Percentiles rank a stretch among this genome's conserved stretches.
phyloP scores from a whole-genome alignment of 306 rosid species.

The Malus sieversii region DNA sequence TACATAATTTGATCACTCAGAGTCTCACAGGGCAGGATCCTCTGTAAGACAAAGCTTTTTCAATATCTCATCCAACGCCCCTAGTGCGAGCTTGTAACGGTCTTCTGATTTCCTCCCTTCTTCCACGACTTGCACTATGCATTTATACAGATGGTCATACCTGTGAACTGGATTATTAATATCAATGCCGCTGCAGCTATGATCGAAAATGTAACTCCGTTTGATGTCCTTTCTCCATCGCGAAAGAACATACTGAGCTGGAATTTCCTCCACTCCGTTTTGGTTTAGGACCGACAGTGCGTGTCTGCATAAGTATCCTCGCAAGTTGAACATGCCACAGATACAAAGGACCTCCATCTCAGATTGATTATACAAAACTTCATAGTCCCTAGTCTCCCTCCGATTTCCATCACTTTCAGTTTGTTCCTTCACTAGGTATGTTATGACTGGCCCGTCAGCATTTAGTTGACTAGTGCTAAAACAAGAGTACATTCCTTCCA shows the following conservation, averaged over 20 bases:
- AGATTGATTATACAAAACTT: slow-evolving; percentile 52
- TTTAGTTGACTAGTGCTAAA: slow-evolving; percentile 42
- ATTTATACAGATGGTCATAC: slow-evolving; percentile 49
- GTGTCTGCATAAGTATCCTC: slow-evolving; percentile 71
- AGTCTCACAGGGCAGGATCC: slow-evolving; percentile 1
- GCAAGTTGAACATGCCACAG: slow-evolving; percentile 61
- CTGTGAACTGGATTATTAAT: slow-evolving; percentile 51
- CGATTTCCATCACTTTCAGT: slow-evolving; percentile 39
- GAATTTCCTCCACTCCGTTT: slow-evolving; percentile 56
- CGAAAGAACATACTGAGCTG: slow-evolving; percentile 46
- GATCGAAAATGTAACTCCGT: slow-evolving; percentile 38
- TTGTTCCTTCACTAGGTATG: slow-evolving; percentile 49
- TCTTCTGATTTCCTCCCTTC: slow-evolving; percentile 58
- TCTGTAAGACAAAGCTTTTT: slow-evolving; percentile 43
- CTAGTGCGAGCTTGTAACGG: slow-evolving; percentile 30
- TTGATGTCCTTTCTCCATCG: slow-evolving; percentile 66
- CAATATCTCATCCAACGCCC: slow-evolving; percentile 43
- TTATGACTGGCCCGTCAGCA: slow-evolving; percentile 42
- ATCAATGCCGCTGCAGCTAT: slow-evolving; percentile 37
- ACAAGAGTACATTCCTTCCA: slow-evolving; percentile 56
- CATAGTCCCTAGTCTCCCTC: slow-evolving; percentile 43
- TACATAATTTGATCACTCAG: neutral
- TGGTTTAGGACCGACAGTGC: slow-evolving; percentile 49
- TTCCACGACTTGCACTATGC: slow-evolving; percentile 60
- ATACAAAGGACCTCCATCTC: slow-evolving; percentile 56